Evolutionary conservation across 1,139 yeast species (phyloP).

Genomic region (Geotrichum phurueaensis): DNA sequence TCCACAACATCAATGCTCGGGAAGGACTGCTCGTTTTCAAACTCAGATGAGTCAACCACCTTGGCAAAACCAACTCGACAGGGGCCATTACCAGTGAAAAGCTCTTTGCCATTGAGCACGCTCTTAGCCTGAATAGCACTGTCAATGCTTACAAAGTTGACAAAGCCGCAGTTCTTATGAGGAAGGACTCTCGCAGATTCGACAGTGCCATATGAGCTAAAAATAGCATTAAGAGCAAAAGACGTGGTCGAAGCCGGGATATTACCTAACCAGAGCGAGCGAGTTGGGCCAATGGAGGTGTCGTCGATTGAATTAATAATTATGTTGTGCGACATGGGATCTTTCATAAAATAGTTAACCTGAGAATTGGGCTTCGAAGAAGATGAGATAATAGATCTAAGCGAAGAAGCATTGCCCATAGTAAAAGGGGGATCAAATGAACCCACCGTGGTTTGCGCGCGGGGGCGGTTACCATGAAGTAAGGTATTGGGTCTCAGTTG

Average conservation of each 20-base stretch:
- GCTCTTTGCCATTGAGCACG: slow-evolving; percentile 71
- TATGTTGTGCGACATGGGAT: slow-evolving; percentile 16
- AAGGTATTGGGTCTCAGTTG: slow-evolving; percentile 14
- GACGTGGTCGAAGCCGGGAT: slow-evolving; percentile 52
- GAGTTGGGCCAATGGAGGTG: slow-evolving; percentile 68
- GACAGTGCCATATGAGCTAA: slow-evolving; percentile 51
- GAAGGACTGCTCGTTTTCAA: slow-evolving; percentile 7
- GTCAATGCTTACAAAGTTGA: slow-evolving; percentile 66
- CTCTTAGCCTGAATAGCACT: slow-evolving; percentile 75
- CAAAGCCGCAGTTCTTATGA: slow-evolving; percentile 55
- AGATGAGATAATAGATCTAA: slow-evolving; percentile 1
- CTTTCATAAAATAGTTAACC: slow-evolving; percentile 8
- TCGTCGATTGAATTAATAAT: slow-evolving; percentile 47
- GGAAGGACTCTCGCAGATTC: slow-evolving; percentile 53
- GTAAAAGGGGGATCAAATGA: slow-evolving; percentile 20
- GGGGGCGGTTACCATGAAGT: slow-evolving; percentile 19
- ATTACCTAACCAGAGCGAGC: slow-evolving; percentile 69
- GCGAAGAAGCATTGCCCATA: slow-evolving; percentile 11
- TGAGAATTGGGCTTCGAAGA: not conserved
- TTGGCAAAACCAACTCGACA: slow-evolving; percentile 40
- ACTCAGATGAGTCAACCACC: slow-evolving; percentile 20
- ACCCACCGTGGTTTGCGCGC: slow-evolving; percentile 26
- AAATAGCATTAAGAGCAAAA: slow-evolving; percentile 41
- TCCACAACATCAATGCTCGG: not conserved
- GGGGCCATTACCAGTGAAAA: slow-evolving; percentile 59